Evolutionary conservation across 2,329 filamentous ascomycete species (phyloP), one percentile per base, ranked within the genome.

Genomic region (Diaporthe citri): DNA sequence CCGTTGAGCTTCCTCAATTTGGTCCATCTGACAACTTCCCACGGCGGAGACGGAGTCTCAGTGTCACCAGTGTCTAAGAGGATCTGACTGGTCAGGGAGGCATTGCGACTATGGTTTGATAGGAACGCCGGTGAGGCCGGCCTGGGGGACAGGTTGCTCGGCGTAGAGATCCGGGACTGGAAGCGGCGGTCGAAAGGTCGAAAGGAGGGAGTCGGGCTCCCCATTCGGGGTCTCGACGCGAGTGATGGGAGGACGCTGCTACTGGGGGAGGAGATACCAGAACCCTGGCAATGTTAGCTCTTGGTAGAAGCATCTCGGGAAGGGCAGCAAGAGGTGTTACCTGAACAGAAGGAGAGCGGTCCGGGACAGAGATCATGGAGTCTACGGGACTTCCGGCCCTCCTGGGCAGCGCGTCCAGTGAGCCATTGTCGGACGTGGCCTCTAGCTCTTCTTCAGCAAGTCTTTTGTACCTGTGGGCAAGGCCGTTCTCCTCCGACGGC

Each of bases 1-100:
- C 91, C 92, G 34, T 95, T 95, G 77, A 99, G 91, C 83, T 97
- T 98, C 80, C 93, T 94, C 74, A 99, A 86, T 81, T 94, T 97
- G 1, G 95, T 98, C 97, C 97, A 99, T 81, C 96, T 90, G 75
- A 99, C 94, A 72, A 98, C 95, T 81, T 99, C 97, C 97, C 97
- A 99, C 2, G 97, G 97, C 7, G 94, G 92, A 72, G 95, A 92
- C 4, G 92, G 89, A 1, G 92, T 91, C 77, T 96, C 94, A 31
- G 89, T 87, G 64, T 94, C 93, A 70, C 91, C 87, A 57, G 89
- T 84, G 74, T 93, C 92, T 20, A 89, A 82, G 4, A 92, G 81
- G 15, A 94, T 84, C 78, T 94, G 91, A 79, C 94, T 97, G 59
- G 90, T 93, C 28, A 95, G 80, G 1, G 96, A 98, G 1, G 92